A percentile compares a stretch with the other conserved stretches of the same genome.
Conservation (phyloP, 1,284 basidiomycete genomes). For the Rhodofomes roseus region DNA sequence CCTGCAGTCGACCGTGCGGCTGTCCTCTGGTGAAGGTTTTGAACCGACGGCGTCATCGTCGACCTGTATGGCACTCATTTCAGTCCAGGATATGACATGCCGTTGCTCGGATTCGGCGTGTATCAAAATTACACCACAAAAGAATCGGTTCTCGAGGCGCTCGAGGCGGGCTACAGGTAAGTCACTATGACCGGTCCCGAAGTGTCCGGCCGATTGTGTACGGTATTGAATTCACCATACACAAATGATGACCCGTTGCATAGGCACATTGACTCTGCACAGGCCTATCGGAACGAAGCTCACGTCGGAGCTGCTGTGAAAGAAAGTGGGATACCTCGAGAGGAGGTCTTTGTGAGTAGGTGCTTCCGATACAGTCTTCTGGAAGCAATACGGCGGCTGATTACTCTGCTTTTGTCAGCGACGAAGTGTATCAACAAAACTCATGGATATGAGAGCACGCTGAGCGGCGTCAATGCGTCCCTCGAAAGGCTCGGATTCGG, state of each 20-base stretch:
- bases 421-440: slow-evolving; percentile 24
- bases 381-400: too few species aligned
- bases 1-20: slow-evolving; percentile 7
- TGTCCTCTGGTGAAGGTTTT: slow-evolving; percentile 13
- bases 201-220: too few species aligned
- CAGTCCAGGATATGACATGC: slow-evolving; percentile 51
- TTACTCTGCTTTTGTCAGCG: slow-evolving; percentile 5
- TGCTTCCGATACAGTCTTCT: slow-evolving; percentile 5
- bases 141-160: slow-evolving; percentile 60
- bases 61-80: background rate
- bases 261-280: slow-evolving; percentile 70
- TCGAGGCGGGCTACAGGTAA: slow-evolving; percentile 62
- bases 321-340: slow-evolving; percentile 46
- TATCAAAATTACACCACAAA: slow-evolving; percentile 66
- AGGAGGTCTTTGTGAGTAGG: slow-evolving; percentile 74
- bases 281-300: slow-evolving; percentile 72
- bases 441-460: slow-evolving; percentile 25
- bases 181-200: background rate
- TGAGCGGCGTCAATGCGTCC: slow-evolving; percentile 22
- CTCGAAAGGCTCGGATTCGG: slow-evolving; percentile 19
- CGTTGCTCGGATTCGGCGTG: slow-evolving; percentile 78
- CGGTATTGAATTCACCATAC: too few species aligned
- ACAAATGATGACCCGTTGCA: background rate
- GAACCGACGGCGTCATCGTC: background rate
- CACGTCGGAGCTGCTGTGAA: slow-evolving; percentile 57